These are phyloP conservation scores for Hanseniaspora lindneri DNA, from an alignment of 805 yeast genomes.

Conservation along the genomic window DNA sequence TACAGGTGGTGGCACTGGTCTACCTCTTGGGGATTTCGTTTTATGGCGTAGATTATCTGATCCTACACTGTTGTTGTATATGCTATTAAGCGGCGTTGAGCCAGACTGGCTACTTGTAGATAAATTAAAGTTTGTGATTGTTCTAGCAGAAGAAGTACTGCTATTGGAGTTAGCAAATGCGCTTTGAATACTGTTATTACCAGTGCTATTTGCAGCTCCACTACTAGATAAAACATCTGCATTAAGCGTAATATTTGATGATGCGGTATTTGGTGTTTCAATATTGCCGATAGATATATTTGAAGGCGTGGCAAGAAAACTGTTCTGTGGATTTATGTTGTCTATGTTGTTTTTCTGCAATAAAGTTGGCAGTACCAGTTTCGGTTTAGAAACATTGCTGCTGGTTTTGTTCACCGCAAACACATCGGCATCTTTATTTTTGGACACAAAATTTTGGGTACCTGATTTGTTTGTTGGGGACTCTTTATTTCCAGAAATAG, in stretches of 20 bases:
- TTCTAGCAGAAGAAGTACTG: constrained; percentile 9
- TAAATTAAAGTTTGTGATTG: constrained; percentile 3
- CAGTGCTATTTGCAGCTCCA: not conserved
- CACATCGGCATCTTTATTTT: not conserved
- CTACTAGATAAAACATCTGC: not conserved
- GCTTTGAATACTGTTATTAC: not conserved
- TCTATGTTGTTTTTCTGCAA: constrained; percentile 6
- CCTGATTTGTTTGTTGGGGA: too few relatives aligned
- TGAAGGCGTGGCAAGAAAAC: not conserved
- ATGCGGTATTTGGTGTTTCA: constrained; percentile 9
- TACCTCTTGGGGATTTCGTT: constrained; percentile 13
- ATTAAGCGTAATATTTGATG: constrained; percentile 2
- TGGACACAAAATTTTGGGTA: not conserved
- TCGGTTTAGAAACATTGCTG: constrained; percentile 2
- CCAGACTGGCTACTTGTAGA: not conserved
- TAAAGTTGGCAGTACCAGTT: constrained; percentile 1
- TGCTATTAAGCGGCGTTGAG: not conserved
- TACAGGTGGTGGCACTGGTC: constrained; percentile 16
- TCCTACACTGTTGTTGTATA: not conserved
- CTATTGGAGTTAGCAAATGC: constrained; percentile 1
- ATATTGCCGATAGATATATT: not conserved
- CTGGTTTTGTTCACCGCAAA: not conserved
- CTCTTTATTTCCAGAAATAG: not conserved
- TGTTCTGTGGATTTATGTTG: not conserved
- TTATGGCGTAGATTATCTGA: not conserved